Base-by-base conservation (phyloP, 768 basidiomycete species). In the Agaricus sinodeliciosus region DNA sequence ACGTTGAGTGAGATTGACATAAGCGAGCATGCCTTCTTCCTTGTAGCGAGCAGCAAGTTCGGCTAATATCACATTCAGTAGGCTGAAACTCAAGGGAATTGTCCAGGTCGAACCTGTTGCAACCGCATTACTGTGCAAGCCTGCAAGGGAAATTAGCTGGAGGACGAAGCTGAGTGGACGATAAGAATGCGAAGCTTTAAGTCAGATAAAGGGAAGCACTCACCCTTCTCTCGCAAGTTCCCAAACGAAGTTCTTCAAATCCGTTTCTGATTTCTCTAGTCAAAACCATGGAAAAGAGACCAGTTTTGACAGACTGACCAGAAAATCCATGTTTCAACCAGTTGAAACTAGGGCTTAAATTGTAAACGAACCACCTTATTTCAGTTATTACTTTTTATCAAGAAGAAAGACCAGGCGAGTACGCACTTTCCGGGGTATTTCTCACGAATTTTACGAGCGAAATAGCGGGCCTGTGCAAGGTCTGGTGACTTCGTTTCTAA, bases 261-360 rank as follows among this genome's bases (percentile, higher is more conserved):
- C 86, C 4, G 74, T 71, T 58, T 90, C 87, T 82, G 55, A n/a
- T 34, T 9, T 42, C n/a, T 56, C 51, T 2, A 61, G 25, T 47
- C 42, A 19, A 48, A 25, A 28, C 19, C 40, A 4, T 48, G 51
- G 15, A 43, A 27, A 19, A 16, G 8, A 8, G 43, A 1, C 22
- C 51, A 27, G 19, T 41, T 68, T 50, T 43, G 7, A 11, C 31
- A 31, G 22, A 31, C 31, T 31, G 31, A 83, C 84, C 81, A 41
- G 78, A 78, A 67, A 88, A 94, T 12, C 91, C 91, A 60, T 86
- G 82, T 22, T 74, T 77, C n/a, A 81, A 72, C 93, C 92, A 95
- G 65, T 94, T 93, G 74, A 95, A 95, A 62, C 90, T 91, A 4
- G 93, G 94, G 61, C 90, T 93, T 53, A 96, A 71, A 65, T 95